Evolutionary conservation across 306 rosid species (phyloP), one percentile per base, ranked within the genome.

Genomic region (Malus fusca): DNA sequence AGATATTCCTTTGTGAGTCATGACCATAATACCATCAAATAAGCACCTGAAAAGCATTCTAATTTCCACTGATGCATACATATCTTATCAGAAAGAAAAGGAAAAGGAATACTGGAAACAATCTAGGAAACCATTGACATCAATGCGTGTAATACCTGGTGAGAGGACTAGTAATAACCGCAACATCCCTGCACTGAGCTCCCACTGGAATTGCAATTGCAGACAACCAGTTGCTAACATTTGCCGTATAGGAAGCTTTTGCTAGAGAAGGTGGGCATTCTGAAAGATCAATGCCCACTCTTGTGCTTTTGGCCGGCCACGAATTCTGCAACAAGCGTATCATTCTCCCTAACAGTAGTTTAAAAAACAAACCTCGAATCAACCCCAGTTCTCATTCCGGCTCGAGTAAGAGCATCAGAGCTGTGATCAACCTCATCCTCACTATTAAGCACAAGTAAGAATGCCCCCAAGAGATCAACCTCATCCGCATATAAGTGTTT

Each of bases 141-240:
- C 48, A 15, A 68, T 5, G 60, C 31, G 51, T 37, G 66, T 21
- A n/a, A 53, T 79, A 92, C 99, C 96, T 77, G 90, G 75, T 77
- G 71, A 67, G 88, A 85, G 93, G 88, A 73, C 72, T 78, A 9
- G 91, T 80, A 77, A 87, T 35, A 68, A 78, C 31, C 33, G 88
- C 93, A 74, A 87, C 88, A 81, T 96, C 99, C 68, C 93, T 83
- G 84, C 98, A 88, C 43, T 77, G 91, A 25, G 93, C 98, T 72
- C 98, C 99, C n/a, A 92, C 48, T 2, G 98, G 97, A 42, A 87
- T 81, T 26, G 86, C 88, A 78, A 75, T 72, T 18, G 90, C 79
- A 28, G 98, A 96, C 15, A 92, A 77, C 89, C 93, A 92, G 73
- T 92, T 87, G 70, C 82, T 72, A 30, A 85, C 77, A 75, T 80